phyloP scores from a whole-genome alignment of 176 grass and related monocot species.

The Saccharum spontaneum region DNA sequence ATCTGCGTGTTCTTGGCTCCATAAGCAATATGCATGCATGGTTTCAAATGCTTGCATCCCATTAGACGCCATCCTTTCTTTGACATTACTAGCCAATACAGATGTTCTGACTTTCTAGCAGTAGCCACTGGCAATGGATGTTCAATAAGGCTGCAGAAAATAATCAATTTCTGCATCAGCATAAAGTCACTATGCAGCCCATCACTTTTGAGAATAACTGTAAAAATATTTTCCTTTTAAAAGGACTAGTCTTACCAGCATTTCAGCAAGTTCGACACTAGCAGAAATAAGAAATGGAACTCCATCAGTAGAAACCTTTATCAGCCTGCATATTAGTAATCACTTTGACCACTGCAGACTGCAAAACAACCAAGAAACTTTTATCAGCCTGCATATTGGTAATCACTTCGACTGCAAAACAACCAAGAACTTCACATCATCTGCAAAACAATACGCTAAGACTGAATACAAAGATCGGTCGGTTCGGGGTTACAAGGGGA shows the following conservation, averaged over 20 bases:
- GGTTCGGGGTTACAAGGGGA: no score
- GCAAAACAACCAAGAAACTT: slow-evolving; percentile 55
- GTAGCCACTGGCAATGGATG: slow-evolving; percentile 54
- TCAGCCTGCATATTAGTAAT: slow-evolving; percentile 46
- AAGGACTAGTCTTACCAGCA: slow-evolving; percentile 49
- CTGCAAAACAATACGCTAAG: slow-evolving; percentile 21
- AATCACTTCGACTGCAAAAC: slow-evolving; percentile 68
- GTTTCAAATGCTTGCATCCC: slow-evolving; percentile 22
- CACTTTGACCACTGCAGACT: slow-evolving; percentile 72
- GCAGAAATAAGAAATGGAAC: slow-evolving; percentile 55
- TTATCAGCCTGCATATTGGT: slow-evolving; percentile 47
- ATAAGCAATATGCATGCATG: slow-evolving; percentile 11
- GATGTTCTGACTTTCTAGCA: slow-evolving; percentile 30
- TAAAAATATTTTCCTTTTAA: slow-evolving; percentile 7
- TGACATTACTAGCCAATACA: no score
- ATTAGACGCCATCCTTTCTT: no score
- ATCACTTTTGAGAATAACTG: slow-evolving; percentile 21
- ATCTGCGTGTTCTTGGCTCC: not conserved
- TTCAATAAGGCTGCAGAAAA: slow-evolving; percentile 68
- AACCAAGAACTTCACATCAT: slow-evolving; percentile 36
- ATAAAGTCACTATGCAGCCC: slow-evolving; percentile 22
- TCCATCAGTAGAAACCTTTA: slow-evolving; percentile 47
- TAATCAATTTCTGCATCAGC: slow-evolving; percentile 76
- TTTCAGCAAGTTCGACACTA: slow-evolving; percentile 73
- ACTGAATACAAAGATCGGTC: slow-evolving; percentile 8